Percentiles rank a stretch among this genome's conserved stretches.
Conservation (phyloP, 2,329 filamentous ascomycete genomes). For the Talaromyces sp. region DNA sequence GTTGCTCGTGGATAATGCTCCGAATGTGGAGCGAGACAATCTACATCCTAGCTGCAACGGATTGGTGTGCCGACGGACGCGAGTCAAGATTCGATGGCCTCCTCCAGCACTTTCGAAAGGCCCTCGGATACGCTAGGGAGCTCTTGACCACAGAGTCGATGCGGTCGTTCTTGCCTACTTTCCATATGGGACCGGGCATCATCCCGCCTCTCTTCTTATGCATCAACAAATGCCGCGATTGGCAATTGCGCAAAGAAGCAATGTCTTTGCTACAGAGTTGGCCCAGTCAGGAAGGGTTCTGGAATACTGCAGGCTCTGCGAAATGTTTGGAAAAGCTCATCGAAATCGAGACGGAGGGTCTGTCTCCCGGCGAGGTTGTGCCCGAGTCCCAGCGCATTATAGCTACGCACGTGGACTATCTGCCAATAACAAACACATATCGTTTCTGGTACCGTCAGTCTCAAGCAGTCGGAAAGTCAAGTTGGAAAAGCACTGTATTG, state of each 20-base stretch:
- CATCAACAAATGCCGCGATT: slow-evolving; percentile 35
- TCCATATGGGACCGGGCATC: slow-evolving; percentile 32
- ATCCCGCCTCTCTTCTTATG: slow-evolving; percentile 36
- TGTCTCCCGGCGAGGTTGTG: slow-evolving; percentile 10
- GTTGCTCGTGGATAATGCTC: slow-evolving; percentile 16
- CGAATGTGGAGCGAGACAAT: slow-evolving; percentile 20
- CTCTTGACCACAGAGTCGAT: slow-evolving; percentile 10
- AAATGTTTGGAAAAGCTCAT: slow-evolving; percentile 15
- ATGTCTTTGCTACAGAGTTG: slow-evolving; percentile 12
- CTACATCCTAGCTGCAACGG: slow-evolving; percentile 11
- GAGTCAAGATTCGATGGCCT: slow-evolving; percentile 21
- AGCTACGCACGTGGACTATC: slow-evolving; percentile 17
- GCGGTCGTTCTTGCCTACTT: slow-evolving; percentile 14
- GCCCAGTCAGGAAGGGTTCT: slow-evolving; percentile 20
- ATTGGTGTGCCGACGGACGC: neutral
- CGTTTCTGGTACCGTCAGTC: slow-evolving; percentile 9
- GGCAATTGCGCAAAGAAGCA: slow-evolving; percentile 22
- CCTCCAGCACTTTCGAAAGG: slow-evolving; percentile 12
- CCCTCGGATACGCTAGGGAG: slow-evolving; percentile 9
- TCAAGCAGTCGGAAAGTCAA: neutral
- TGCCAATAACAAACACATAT: slow-evolving; percentile 4
- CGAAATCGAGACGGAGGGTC: slow-evolving; percentile 18
- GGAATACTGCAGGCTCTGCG: slow-evolving; percentile 6
- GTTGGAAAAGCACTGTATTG: neutral
- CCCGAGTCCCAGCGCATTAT: slow-evolving; percentile 18